These are phyloP conservation scores for Lithocarpus polystachyus DNA, from an alignment of 306 rosid genomes.

Conservation along the genomic window DNA sequence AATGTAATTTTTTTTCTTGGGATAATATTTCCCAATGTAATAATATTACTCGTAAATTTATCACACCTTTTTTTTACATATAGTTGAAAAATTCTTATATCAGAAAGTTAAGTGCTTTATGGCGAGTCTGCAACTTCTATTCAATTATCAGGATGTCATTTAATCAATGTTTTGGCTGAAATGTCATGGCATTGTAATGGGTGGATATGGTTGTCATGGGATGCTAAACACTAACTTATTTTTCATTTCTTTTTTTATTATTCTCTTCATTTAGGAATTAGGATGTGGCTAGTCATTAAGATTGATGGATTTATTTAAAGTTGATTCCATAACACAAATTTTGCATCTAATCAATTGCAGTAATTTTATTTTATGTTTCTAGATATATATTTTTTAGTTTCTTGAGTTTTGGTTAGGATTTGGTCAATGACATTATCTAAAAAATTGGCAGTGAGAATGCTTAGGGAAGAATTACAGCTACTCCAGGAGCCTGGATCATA, in stretches of 20 bases:
- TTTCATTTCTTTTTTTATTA: too few relatives aligned
- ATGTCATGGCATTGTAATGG: background rate
- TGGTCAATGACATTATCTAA: background rate
- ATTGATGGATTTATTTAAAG: background rate
- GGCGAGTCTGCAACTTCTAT: background rate
- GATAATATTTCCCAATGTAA: background rate
- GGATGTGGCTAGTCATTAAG: slow-evolving; percentile 1
- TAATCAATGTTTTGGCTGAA: background rate
- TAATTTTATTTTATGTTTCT: background rate
- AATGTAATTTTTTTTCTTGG: background rate
- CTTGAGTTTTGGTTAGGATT: background rate
- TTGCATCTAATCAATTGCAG: background rate
- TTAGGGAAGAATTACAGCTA: slow-evolving; percentile 92
- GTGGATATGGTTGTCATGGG: background rate
- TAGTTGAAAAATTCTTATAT: background rate
- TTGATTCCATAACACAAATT: background rate
- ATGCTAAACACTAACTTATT: background rate
- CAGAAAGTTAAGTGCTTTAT: background rate
- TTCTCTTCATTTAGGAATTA: too few relatives aligned
- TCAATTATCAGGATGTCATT: background rate
- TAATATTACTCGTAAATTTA: background rate
- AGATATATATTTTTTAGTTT: background rate
- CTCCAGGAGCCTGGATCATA: slow-evolving; percentile 99
- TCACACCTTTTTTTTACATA: background rate
- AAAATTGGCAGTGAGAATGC: slow-evolving; percentile 86